Evolutionary conservation across 2,329 filamentous ascomycete genomes (phyloP), one percentile per base, ranked within the genome.

Genomic region (Ceratocystis diversiconidia): DNA sequence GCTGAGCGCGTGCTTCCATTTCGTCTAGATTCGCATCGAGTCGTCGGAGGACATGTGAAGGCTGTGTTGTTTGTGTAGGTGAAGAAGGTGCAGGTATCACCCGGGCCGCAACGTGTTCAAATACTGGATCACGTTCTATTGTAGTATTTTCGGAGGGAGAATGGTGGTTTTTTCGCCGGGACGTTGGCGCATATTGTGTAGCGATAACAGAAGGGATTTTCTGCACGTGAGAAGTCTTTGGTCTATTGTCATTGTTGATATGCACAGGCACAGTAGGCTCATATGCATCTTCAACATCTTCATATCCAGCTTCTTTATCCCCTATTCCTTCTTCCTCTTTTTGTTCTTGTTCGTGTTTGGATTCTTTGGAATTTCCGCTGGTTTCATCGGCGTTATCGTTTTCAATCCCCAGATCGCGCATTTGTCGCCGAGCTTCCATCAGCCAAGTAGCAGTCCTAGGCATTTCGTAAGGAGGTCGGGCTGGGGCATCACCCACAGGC

Each of bases 21-120:
- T 67, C 66, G 17, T 63, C 63, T 25, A 65, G 36, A 36, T 67
- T 52, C 7, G 50, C 66, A 10, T 67, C 60, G 1, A 60, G 32
- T 48, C 66, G 59, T 10, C 60, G 63, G 12, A 67, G 30, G 32
- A 67, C 60, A n/a, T 67, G 66, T n/a, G 66, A 67, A 3, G 66
- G 66, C 7, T 67, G 66, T 15, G 63, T 67, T 32, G 66, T 67
- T 30, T 67, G 66, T 30, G 50, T 65, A 7, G 66, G 66, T 2
- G 66, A 67, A 2, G 50, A 17, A n/a, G 66, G 63, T 22, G 44
- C 41, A 1, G 63, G 61, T 43, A 41, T 12, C 12, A 67, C 60
- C 25, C 44, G 62, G 12, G 55, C 44, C 3, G 66, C 63, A n/a
- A 61, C 48, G 12, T 36, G 63, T 61, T 67, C 63, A 43, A 63